Evolutionary conservation across 768 basidiomycete species (phyloP).

Genomic region (Psilocybe cyanescens): DNA sequence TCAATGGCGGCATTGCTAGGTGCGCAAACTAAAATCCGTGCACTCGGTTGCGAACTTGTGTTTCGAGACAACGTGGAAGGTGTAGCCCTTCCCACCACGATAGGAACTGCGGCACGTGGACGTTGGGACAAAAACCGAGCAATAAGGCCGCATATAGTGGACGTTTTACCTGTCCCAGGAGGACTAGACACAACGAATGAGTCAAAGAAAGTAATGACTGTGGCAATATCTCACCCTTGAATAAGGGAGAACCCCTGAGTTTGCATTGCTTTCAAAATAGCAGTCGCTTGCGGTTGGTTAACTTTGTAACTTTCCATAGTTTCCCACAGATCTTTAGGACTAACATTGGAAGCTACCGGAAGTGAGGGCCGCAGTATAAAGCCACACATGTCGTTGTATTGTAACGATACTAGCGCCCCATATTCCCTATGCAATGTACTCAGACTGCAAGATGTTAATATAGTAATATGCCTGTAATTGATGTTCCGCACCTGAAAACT

Average conservation of each 20-base stretch:
- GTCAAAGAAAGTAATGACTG: neutral
- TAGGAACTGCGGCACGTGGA: slow-evolving; percentile 53
- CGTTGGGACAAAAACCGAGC: slow-evolving; percentile 77
- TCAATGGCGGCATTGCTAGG: slow-evolving; percentile 99
- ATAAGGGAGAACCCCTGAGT: slow-evolving; percentile 86
- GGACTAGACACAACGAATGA: slow-evolving; percentile 56
- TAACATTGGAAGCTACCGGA: slow-evolving; percentile 45
- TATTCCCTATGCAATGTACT: slow-evolving; percentile 94
- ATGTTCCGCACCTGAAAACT: slow-evolving; percentile 70
- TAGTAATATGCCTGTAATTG: neutral
- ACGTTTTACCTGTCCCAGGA: slow-evolving; percentile 98
- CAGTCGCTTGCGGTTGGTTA: slow-evolving; percentile 94
- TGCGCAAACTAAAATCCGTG: slow-evolving; percentile 87
- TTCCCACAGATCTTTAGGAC: slow-evolving; percentile 55
- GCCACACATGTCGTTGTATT: slow-evolving; percentile 79
- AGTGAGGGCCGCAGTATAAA: slow-evolving; percentile 73
- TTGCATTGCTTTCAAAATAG: slow-evolving; percentile 76
- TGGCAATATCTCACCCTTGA: slow-evolving; percentile 72
- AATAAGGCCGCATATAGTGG: slow-evolving; percentile 95
- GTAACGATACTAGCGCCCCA: slow-evolving; percentile 79
- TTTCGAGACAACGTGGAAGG: slow-evolving; percentile 20
- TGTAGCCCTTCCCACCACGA: slow-evolving; percentile 50
- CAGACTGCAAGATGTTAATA: slow-evolving; percentile 55
- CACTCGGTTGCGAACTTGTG: slow-evolving; percentile 34
- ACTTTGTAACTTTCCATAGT: slow-evolving; percentile 74